Evolutionary conservation across 768 basidiomycete species (phyloP).

Genomic region (Hericium erinaceus): DNA sequence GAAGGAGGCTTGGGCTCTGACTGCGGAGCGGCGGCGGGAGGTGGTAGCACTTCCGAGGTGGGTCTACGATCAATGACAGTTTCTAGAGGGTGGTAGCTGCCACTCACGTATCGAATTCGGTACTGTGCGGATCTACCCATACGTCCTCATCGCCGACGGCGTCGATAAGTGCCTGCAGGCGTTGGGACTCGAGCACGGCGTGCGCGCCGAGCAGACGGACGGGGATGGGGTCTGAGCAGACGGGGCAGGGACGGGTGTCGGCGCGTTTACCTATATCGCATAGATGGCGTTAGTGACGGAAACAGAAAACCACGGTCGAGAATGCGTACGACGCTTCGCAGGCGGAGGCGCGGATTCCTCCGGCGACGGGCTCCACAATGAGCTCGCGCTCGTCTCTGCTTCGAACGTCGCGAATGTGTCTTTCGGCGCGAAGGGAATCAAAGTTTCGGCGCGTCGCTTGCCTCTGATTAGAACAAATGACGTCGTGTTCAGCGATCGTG

Average conservation of each 20-base stretch:
- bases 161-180: slow-evolving; percentile 58
- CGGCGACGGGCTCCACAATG: background rate
- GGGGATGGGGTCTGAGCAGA: slow-evolving; percentile 66
- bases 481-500: too few relatives aligned
- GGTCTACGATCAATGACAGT: slow-evolving; percentile 12
- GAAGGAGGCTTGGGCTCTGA: slow-evolving; percentile 20
- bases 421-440: too few relatives aligned
- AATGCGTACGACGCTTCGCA: background rate
- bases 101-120: background rate
- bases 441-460: too few relatives aligned
- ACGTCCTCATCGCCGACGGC: slow-evolving; percentile 54
- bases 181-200: slow-evolving; percentile 53
- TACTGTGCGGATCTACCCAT: slow-evolving; percentile 31
- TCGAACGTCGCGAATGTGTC: too few relatives aligned
- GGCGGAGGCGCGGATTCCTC: background rate
- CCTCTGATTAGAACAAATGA: too few relatives aligned
- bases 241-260: slow-evolving; percentile 67
- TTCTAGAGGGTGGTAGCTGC: background rate
- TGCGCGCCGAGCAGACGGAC: slow-evolving; percentile 62
- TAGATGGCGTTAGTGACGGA: background rate
- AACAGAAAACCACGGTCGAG: background rate
- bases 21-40: slow-evolving; percentile 33
- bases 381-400: background rate
- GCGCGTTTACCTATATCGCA: slow-evolving; percentile 49
- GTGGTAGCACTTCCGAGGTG: slow-evolving; percentile 16